Percentiles rank a stretch among this genome's conserved stretches.
Evolutionary conservation across 768 basidiomycete genomes (phyloP).

Genomic region (Boletus tomentosulus): DNA sequence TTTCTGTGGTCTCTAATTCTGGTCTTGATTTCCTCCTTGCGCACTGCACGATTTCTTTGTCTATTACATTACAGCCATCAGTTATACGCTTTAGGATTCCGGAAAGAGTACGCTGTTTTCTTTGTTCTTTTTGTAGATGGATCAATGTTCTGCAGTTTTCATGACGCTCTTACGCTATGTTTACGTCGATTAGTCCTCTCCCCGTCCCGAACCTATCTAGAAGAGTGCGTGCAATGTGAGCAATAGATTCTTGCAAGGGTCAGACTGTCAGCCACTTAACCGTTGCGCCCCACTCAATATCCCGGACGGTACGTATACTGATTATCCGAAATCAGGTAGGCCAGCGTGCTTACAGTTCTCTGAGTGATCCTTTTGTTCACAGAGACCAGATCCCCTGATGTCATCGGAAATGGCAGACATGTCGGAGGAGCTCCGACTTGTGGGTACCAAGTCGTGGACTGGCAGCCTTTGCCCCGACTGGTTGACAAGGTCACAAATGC

Average conservation of each 20-base stretch:
- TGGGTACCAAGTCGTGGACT: too few species aligned
- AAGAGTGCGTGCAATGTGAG: not conserved
- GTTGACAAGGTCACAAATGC: too few species aligned
- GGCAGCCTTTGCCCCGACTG: too few species aligned
- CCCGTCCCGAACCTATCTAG: not conserved
- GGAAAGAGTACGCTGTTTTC: not conserved
- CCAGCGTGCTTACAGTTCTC: too few species aligned
- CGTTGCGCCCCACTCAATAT: too few species aligned
- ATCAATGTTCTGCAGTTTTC: not conserved
- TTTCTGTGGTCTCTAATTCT: not conserved
- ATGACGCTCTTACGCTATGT: not conserved
- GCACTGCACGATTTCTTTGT: not conserved
- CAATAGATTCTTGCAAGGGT: not conserved
- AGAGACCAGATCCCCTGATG: too few species aligned
- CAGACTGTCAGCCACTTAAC: too few species aligned
- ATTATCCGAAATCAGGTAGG: too few species aligned
- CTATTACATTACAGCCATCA: not conserved
- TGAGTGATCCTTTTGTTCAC: too few species aligned
- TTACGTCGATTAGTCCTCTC: not conserved
- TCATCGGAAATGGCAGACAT: too few species aligned
- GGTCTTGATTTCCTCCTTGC: not conserved
- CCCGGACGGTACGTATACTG: too few species aligned
- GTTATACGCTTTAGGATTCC: not conserved
- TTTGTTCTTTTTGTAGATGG: not conserved
- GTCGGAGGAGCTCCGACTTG: too few species aligned